These are phyloP conservation scores for Fusarium pseudonygamai DNA, from an alignment of 2,329 filamentous ascomycete genomes.

Conservation along the genomic window DNA sequence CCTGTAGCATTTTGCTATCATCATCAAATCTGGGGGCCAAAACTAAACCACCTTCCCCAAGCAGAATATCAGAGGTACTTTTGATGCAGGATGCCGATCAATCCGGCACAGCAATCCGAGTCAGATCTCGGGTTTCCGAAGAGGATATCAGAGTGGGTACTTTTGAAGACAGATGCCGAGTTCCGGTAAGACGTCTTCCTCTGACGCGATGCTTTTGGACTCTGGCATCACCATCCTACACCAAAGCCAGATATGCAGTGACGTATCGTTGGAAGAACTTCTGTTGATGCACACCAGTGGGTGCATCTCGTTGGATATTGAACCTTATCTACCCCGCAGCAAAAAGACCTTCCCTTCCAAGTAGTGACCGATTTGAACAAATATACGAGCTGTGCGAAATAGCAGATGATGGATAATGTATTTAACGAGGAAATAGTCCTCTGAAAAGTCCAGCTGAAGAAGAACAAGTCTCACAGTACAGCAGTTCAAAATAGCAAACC, in stretches of 20 bases:
- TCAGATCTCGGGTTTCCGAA: not conserved
- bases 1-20: not conserved
- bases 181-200: not conserved
- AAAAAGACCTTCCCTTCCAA: not conserved
- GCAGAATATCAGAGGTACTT: not conserved
- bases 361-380: not conserved
- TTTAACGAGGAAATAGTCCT: not conserved
- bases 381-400: not conserved
- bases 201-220: not conserved
- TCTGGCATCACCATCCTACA: not conserved
- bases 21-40: not conserved
- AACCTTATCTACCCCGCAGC: not conserved
- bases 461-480: not conserved
- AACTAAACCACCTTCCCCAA: not conserved
- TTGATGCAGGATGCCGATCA: not conserved
- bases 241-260: not conserved
- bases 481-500: not conserved
- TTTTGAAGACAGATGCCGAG: not conserved
- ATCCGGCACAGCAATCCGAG: not conserved
- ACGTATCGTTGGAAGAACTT: not conserved
- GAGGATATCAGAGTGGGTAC: not conserved
- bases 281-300: not conserved
- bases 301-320: not conserved
- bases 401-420: not conserved
- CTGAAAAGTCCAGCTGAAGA: rapidly evolving